Conservation (phyloP, 805 yeast genomes). For the Nakazawaea laoshanensis region DNA sequence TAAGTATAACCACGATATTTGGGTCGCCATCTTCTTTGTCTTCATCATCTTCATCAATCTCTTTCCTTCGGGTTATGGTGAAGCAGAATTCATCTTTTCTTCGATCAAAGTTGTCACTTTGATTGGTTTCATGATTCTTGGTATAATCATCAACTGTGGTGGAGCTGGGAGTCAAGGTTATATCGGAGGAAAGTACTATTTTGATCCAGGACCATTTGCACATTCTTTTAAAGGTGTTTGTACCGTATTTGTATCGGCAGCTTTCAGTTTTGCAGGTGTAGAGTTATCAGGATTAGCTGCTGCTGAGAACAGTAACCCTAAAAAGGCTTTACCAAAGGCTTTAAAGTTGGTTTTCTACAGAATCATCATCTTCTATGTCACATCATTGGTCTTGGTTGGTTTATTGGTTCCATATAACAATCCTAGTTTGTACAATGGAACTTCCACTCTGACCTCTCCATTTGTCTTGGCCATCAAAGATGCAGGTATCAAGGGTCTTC, state of each 20-base stretch:
- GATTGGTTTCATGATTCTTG: conserved; percentile 36
- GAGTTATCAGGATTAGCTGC: conserved; percentile 62
- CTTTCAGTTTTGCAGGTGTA: conserved; percentile 43
- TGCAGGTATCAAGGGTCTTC: conserved; percentile 58
- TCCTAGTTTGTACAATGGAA: conserved; percentile 40
- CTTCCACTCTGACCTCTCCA: conserved; percentile 65
- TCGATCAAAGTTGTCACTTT: conserved; percentile 38
- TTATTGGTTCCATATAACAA: conserved; percentile 59
- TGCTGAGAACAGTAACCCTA: conserved; percentile 65
- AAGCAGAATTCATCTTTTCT: conserved; percentile 43
- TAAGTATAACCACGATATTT: conserved; percentile 40
- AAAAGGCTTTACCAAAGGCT: conserved; percentile 64
- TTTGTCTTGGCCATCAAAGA: conserved; percentile 63
- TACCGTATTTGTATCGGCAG: conserved; percentile 39
- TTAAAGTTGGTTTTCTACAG: conserved; percentile 62
- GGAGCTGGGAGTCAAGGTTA: conserved; percentile 32
- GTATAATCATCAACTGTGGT: conserved; percentile 39
- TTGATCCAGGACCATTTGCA: conserved; percentile 46
- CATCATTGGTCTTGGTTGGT: conserved; percentile 56
- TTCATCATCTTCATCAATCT: conserved; percentile 38
- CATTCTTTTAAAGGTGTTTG: conserved; percentile 46
- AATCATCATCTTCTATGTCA: conserved; percentile 53
- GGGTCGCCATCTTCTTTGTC: conserved; percentile 47
- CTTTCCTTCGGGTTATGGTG: conserved; percentile 49
- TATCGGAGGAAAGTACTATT: conserved; percentile 43